These are phyloP conservation scores for Patellifolia procumbens DNA, from an alignment of 179 eudicot species.

Conservation along the genomic window DNA sequence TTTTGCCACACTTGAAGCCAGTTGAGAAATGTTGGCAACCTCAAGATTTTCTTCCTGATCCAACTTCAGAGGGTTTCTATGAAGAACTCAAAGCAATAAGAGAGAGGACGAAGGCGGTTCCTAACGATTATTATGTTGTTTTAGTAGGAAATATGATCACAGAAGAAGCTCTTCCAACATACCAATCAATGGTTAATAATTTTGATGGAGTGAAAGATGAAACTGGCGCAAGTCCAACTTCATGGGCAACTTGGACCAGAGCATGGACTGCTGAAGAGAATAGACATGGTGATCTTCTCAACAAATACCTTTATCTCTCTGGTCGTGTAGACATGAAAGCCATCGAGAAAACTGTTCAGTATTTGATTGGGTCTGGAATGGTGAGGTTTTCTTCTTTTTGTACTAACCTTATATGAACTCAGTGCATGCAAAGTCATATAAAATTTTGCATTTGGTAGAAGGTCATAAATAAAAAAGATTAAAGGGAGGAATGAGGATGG, in stretches of 20 bases:
- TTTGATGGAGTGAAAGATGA: conserved; percentile 34
- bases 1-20: conserved; percentile 26
- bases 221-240: conserved; percentile 29
- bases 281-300: conserved; percentile 50
- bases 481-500: too few species aligned
- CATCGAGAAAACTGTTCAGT: conserved; percentile 43
- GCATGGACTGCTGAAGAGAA: conserved; percentile 63
- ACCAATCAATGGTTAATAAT: conserved; percentile 35
- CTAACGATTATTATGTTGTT: conserved; percentile 46
- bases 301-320: conserved; percentile 45
- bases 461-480: too few species aligned
- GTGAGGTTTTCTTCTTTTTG: conserved; percentile 13
- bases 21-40: conserved; percentile 38
- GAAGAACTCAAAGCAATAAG: conserved; percentile 44
- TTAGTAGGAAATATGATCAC: conserved; percentile 45
- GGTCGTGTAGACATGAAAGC: conserved; percentile 52
- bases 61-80: conserved; percentile 38
- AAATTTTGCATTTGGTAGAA: too few species aligned
- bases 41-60: conserved; percentile 39
- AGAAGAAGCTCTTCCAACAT: conserved; percentile 39
- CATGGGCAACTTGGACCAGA: conserved; percentile 37
- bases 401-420: too few species aligned
- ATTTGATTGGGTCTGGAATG: conserved; percentile 36
- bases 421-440: too few species aligned
- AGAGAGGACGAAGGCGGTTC: conserved; percentile 44